Evolutionary conservation across 225 moss, liverwort and hornwort species (phyloP), one percentile per base, ranked within the genome.

Genomic region (Asterella californica): DNA sequence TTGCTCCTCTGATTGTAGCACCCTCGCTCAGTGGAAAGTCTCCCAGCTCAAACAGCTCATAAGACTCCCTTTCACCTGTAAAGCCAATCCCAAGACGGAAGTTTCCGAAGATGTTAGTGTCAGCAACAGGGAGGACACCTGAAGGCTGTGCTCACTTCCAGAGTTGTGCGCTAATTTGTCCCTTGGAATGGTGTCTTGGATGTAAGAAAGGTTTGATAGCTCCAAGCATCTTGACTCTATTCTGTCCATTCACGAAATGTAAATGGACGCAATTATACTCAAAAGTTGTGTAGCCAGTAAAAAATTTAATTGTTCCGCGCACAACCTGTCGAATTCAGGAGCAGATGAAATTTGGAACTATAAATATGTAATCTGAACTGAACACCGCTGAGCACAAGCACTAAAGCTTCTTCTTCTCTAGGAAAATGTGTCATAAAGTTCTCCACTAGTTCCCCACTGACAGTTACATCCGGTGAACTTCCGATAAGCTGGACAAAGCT

Each of bases 61-160:
- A 84, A 21, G 90, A 84, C 81, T 89, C 89, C 82, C 89, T 87
- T 78, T 89, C 90, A 70, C 73, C 89, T 89, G 89, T 83, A 81
- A 86, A 82, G 82, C 71, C 71, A 71, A 71, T 11, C 0, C n/a
- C 25, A 71, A 1, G 71, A 42, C 12, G 25, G 15, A 71, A 48
- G 9, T 22, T 48, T 70, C 46, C 27, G 11, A 22, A 71, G n/a
- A 71, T 0, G n/a, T 70, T 38, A 7, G 47, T n/a, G 12, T 71
- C 24, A n/a, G 10, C 25, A 15, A 27, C 27, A 21, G 6, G 38
- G 6, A 21, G 36, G 9, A 42, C 70, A 37, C 42, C 9, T 32
- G 9, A 65, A 65, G 38, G 29, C 62, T n/a, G 62, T 22, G 21
- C 42, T 70, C 24, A 66, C 17, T 33, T 34, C n/a, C 60, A 60